Evolutionary conservation across 2,329 filamentous ascomycete species (phyloP).

Genomic region (Zopfia rhizophila): DNA sequence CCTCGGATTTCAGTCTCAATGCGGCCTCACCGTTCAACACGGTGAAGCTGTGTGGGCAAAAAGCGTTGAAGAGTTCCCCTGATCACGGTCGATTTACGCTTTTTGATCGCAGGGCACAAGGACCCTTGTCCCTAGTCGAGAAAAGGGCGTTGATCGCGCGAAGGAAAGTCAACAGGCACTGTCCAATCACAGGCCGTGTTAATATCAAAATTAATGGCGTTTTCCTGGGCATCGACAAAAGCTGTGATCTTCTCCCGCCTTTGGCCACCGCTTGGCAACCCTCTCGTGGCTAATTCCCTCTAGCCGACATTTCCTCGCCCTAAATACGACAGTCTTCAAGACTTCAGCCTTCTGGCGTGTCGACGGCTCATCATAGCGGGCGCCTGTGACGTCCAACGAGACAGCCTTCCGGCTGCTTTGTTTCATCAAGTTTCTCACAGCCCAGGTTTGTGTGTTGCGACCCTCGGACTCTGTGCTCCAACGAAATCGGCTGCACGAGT

Average conservation of each 20-base stretch:
- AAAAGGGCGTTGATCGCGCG: constrained; percentile 16
- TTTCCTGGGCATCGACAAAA: constrained; percentile 19
- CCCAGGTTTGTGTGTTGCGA: constrained; percentile 30
- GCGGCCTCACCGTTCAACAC: constrained; percentile 5
- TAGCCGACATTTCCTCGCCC: neutral
- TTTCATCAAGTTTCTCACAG: constrained; percentile 39
- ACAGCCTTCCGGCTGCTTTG: constrained; percentile 31
- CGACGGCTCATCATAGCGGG: constrained; percentile 7
- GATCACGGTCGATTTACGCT: constrained; percentile 7
- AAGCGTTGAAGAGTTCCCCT: neutral
- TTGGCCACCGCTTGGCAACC: constrained; percentile 8
- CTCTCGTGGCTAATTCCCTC: neutral
- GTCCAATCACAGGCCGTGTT: constrained; percentile 7
- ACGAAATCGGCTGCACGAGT: constrained; percentile 12
- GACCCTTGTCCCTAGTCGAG: neutral
- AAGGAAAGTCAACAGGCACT: neutral
- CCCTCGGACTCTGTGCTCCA: constrained; percentile 24
- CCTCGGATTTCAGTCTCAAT: constrained; percentile 14
- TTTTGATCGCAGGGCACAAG: constrained; percentile 1
- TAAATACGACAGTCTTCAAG: no score
- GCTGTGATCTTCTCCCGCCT: constrained; percentile 11
- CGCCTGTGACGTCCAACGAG: constrained; percentile 42
- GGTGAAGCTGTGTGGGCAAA: neutral
- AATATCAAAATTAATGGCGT: constrained; percentile 12
- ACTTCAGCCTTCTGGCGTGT: no score